Percentiles rank a stretch among this genome's conserved stretches.
These are phyloP conservation scores for Akanthomyces uredinophilus DNA, from an alignment of 2,329 filamentous ascomycete genomes.

Conservation along the genomic window DNA sequence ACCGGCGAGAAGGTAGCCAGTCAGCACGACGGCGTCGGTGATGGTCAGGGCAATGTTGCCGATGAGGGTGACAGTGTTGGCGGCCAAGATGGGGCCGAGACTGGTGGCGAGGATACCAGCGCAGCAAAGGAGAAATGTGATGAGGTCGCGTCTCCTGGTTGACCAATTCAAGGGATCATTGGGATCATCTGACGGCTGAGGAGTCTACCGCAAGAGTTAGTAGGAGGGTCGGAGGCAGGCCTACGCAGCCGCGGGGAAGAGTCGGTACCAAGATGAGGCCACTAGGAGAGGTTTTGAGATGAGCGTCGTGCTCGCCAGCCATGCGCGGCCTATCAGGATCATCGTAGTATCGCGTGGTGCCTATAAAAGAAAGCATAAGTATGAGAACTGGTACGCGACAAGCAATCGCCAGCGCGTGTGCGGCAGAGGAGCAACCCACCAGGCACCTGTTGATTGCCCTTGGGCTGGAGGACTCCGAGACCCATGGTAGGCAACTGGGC, in stretches of 20 bases:
- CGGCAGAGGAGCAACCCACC: slow-evolving; percentile 44
- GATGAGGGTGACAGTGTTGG: slow-evolving; percentile 76
- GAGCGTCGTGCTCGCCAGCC: slow-evolving; percentile 31
- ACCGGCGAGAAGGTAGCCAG: slow-evolving; percentile 81
- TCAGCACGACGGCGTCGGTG: slow-evolving; percentile 73
- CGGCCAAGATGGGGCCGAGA: slow-evolving; percentile 79
- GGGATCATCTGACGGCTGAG: slow-evolving; percentile 85
- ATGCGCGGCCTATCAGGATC: slow-evolving; percentile 46
- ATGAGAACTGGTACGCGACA: background rate
- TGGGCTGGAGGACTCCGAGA: slow-evolving; percentile 68
- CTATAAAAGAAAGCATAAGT: slow-evolving; percentile 26
- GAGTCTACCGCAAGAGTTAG: slow-evolving; percentile 38
- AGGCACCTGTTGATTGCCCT: slow-evolving; percentile 63
- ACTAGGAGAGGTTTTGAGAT: slow-evolving; percentile 67
- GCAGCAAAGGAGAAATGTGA: slow-evolving; percentile 72
- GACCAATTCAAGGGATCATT: slow-evolving; percentile 88
- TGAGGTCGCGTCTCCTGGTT: slow-evolving; percentile 76
- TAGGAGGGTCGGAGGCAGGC: background rate
- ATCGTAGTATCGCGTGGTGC: slow-evolving; percentile 61
- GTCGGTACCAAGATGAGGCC: slow-evolving; percentile 69
- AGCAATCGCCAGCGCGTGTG: background rate
- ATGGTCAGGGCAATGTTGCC: slow-evolving; percentile 61
- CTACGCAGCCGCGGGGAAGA: background rate
- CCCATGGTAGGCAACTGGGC: slow-evolving; percentile 26
- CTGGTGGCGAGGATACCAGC: slow-evolving; percentile 79